Percentiles rank a stretch among this genome's conserved stretches.
These are phyloP conservation scores for Penicillium palitans DNA, from an alignment of 2,329 filamentous ascomycete genomes.

Conservation along the genomic window DNA sequence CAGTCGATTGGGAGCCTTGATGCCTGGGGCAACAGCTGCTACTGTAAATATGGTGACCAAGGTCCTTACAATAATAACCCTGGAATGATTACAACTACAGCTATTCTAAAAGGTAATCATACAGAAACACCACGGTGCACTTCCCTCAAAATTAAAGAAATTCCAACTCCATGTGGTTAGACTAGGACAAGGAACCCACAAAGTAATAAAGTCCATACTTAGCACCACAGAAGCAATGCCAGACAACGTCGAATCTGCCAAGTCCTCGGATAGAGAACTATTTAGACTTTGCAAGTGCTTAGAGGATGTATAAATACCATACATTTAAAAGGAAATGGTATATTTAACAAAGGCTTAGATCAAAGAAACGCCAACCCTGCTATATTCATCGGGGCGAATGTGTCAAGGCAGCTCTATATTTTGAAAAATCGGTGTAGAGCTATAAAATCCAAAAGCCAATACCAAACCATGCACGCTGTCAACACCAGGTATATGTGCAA, in stretches of 20 bases:
- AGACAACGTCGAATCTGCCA: neutral
- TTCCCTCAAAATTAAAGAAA: neutral
- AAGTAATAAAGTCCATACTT: neutral
- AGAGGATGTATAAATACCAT: neutral
- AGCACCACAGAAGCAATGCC: neutral
- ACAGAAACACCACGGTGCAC: neutral
- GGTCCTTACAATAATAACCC: neutral
- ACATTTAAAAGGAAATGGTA: neutral
- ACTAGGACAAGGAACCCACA: neutral
- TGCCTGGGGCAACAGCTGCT: conserved; percentile 11
- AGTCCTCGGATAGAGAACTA: neutral
- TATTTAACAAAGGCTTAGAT: neutral
- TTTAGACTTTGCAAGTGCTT: neutral
- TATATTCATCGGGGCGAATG: neutral
- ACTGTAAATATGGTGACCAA: neutral
- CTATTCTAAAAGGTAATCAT: neutral
- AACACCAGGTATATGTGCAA: conserved; percentile 12
- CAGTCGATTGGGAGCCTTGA: conserved; percentile 29
- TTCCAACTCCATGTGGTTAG: neutral
- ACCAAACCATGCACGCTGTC: neutral
- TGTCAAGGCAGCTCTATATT: neutral
- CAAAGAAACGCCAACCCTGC: neutral
- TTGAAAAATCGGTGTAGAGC: neutral
- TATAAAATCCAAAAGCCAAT: conserved; percentile 12
- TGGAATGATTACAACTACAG: neutral